phyloP scores from a whole-genome alignment of 1,284 basidiomycete genomes.

The Ustilago curta region DNA sequence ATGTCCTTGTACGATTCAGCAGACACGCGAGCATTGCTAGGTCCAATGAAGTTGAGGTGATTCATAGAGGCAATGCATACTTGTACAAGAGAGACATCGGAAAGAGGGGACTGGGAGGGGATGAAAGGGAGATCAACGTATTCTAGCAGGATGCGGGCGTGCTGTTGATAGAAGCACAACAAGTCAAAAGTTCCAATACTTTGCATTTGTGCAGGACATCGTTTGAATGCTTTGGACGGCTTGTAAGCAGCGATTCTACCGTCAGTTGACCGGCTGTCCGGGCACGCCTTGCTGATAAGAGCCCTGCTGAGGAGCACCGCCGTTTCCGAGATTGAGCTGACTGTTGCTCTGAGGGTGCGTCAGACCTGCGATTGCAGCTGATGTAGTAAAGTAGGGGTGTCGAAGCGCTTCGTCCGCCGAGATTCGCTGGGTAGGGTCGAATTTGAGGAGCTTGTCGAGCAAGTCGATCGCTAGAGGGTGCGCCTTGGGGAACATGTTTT shows the following conservation, averaged over 20 bases:
- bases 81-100: slow-evolving; percentile 30
- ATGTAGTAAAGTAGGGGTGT: slow-evolving; percentile 87
- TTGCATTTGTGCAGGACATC: neutral
- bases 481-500: slow-evolving; percentile 90
- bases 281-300: slow-evolving; percentile 37
- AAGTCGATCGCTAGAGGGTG: slow-evolving; percentile 92
- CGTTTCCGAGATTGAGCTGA: slow-evolving; percentile 50
- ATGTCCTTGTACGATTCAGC: neutral
- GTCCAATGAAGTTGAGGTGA: neutral
- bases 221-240: neutral
- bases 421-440: slow-evolving; percentile 92
- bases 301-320: slow-evolving; percentile 42
- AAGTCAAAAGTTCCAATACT: neutral
- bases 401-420: slow-evolving; percentile 90
- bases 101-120: neutral
- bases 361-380: slow-evolving; percentile 53
- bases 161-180: neutral
- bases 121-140: neutral
- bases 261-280: slow-evolving; percentile 35
- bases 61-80: slow-evolving; percentile 28
- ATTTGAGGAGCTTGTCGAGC: slow-evolving; percentile 93
- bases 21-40: neutral
- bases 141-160: neutral
- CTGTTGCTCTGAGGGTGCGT: slow-evolving; percentile 40
- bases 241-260: neutral